Conservation (phyloP, 2,329 filamentous ascomycete genomes). For the Colletotrichum sp. region DNA sequence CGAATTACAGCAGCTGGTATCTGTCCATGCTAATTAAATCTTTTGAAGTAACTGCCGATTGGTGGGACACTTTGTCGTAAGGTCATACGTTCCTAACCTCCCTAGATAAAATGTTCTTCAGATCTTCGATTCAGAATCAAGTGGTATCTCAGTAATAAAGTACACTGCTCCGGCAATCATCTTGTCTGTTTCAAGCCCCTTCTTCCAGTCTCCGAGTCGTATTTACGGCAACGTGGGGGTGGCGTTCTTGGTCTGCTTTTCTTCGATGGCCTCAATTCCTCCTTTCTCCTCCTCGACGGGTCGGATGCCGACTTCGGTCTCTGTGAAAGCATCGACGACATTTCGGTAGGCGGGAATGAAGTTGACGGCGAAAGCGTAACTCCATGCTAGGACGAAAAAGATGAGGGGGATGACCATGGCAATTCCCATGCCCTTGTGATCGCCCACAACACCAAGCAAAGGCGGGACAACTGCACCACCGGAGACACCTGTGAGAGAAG, state of each 20-base stretch:
- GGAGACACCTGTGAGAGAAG: conserved; percentile 61
- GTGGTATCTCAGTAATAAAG: neutral
- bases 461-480: conserved; percentile 79
- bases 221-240: neutral
- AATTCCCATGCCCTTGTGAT: conserved; percentile 50
- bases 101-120: neutral
- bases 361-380: conserved; percentile 67
- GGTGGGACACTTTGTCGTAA: neutral
- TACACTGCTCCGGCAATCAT: neutral
- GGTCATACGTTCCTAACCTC: neutral
- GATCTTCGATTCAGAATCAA: neutral
- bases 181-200: no score
- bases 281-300: conserved; percentile 20
- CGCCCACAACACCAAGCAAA: conserved; percentile 69
- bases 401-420: conserved; percentile 70
- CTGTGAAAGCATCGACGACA: conserved; percentile 63
- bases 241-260: conserved; percentile 4
- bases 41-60: neutral
- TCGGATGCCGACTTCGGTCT: conserved; percentile 47
- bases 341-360: conserved; percentile 68
- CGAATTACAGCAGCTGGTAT: neutral
- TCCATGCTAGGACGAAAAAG: conserved; percentile 62
- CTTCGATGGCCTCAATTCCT: conserved; percentile 6
- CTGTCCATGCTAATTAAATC: neutral
- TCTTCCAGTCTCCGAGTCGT: no score